phyloP scores from a whole-genome alignment of 306 rosid genomes.

The Begonia peltatifolia region DNA sequence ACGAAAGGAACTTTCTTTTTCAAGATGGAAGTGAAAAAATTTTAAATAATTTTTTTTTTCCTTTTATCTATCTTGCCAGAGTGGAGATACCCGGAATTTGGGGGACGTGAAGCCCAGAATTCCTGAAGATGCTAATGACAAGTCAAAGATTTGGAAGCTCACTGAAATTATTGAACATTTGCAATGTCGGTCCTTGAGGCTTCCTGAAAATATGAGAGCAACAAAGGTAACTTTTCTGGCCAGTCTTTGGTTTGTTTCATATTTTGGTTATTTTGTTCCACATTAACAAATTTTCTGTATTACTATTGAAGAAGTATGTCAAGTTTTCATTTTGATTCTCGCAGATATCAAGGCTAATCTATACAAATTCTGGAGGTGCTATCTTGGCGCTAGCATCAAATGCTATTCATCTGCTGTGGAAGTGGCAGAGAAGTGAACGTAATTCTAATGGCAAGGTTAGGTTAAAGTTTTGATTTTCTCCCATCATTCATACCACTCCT shows the following conservation, averaged over 20 bases:
- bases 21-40: background rate
- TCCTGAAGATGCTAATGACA: slow-evolving; percentile 85
- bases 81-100: slow-evolving; percentile 73
- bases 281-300: background rate
- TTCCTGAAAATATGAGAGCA: slow-evolving; percentile 65
- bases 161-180: slow-evolving; percentile 79
- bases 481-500: slow-evolving; percentile 7
- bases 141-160: slow-evolving; percentile 95
- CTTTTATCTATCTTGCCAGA: slow-evolving; percentile 33
- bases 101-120: slow-evolving; percentile 94
- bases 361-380: slow-evolving; percentile 88
- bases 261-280: background rate
- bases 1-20: background rate
- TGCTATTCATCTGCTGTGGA: slow-evolving; percentile 92
- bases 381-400: slow-evolving; percentile 84
- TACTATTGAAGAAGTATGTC: background rate
- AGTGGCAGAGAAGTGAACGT: slow-evolving; percentile 82
- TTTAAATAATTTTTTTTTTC: background rate
- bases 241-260: background rate
- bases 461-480: slow-evolving; percentile 9
- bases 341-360: slow-evolving; percentile 88
- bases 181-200: slow-evolving; percentile 87
- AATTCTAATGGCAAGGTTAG: slow-evolving; percentile 58
- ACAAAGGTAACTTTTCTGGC: slow-evolving; percentile 39
- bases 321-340: slow-evolving; percentile 11